Evolutionary conservation across 805 yeast species (phyloP), one percentile per base, ranked within the genome.

Genomic region (Hanseniaspora thailandica): DNA sequence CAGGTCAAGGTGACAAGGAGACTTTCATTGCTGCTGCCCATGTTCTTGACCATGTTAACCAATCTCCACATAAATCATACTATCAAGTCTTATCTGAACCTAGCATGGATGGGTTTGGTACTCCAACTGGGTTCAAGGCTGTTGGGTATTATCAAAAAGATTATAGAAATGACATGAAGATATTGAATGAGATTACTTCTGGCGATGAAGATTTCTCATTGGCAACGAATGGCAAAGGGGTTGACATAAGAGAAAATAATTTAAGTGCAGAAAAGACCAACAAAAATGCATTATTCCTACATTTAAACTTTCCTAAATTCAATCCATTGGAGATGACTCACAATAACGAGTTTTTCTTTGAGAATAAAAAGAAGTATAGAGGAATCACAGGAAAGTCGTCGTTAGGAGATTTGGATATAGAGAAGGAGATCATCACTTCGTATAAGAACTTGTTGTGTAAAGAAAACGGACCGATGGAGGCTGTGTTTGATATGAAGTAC

Each of bases 1-100:
- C 86, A 2, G 90, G 90, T n/a, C 84, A 83, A 64, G 89, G 89
- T 52, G 90, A 84, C 62, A 83, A 84, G 61, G 90, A 84, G 58
- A 82, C 89, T 0, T 82, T 83, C 61, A 76, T 78, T n/a, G 76
- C 82, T 1, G 86, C 86, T 0, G 81, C 85, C 1, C 70, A 72
- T 39, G 81, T 69, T 0, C 60, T 74, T 60, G 58, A 64, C 0
- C 65, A 69, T 49, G 4, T 20, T 1, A 41, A 41, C 33, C 28
- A 30, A n/a, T 3, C 10, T 1, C 36, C 34, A 1, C 57, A 62
- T 0, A 66, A 69, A 46, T 69, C 74, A 2, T 78, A 69, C 64
- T 74, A 72, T 63, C 86, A 80, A 63, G 72, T 75, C 3, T 64
- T 66, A 51, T 59, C 66, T 1, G 61, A 63, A 26, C 68, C 71